Base-by-base conservation (phyloP, 129 eudicot species). In the Rutidosis leptorrhynchoides region DNA sequence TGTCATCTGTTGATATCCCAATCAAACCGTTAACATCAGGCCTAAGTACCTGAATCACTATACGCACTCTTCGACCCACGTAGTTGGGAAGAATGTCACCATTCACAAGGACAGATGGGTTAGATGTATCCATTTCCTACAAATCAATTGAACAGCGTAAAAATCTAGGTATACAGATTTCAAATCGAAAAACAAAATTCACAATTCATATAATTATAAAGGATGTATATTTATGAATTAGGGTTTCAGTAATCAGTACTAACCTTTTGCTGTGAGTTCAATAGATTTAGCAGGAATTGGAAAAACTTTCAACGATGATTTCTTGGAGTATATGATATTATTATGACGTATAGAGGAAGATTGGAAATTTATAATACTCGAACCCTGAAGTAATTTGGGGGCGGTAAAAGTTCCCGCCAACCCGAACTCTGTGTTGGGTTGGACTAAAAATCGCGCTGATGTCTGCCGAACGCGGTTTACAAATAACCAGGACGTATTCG, bases 101-200 rank as follows among this genome's bases (percentile, higher is more conserved):
- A 30, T 93, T 93, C 29, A 89, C 96, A 54, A 93, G 77, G 4
- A 77, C 96, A n/a, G 88, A 90, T 45, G 95, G 96, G 68, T 84
- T 89, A 65, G 96, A 84, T 19, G 86, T 82, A 70, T 93, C 98
- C 98, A 88, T 93, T 16, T 74, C 73, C 77, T 82, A 59, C 28
- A 69, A 35, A 73, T 64, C 42, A 14, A 63, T 21, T 17, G 15
- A 5, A 33, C 22, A 42, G 4, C 46, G 12, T 40, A 37, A 40
- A 15, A 19, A 62, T 54, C 62, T 16, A 32, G 12, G 48, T 40
- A 1, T 40, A 22, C 5, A 37, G 24, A 25, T 11, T 63, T 23
- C 2, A 37, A n/a, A 59, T 6, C 10, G 4, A 45, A 37, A 48
- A 22, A 57, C 27, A 25, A 72, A 30, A n/a, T 5, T 40, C 21